Evolutionary conservation across 768 basidiomycete species (phyloP), one percentile per base, ranked within the genome.

Genomic region (Cystobasidium onofrii): DNA sequence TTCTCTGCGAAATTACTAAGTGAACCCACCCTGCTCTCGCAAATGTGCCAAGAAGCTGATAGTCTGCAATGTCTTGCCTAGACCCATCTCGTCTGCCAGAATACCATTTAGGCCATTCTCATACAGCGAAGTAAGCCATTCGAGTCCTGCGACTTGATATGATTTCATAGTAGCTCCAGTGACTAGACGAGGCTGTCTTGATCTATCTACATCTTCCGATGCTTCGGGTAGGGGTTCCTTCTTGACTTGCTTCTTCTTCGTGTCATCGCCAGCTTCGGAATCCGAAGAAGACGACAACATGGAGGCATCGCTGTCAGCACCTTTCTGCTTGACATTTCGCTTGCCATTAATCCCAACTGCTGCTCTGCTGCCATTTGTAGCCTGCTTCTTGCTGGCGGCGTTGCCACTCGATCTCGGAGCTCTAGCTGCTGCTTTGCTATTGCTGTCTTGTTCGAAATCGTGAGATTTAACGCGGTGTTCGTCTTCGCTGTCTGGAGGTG

Each of bases 11-110:
- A 7, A 12, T n/a, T 29, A 23, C 12, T 55, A 7, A 9, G 9
- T n/a, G 10, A 23, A 31, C 54, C 34, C 72, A 55, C 74, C 65
- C 43, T 89, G 85, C 71, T 90, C 88, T 34, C 91, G 88, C 0
- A 99, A 84, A 81, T 93, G 89, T 0, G 94, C 94, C 73, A 91
- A 87, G 80, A 98, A 96, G 0, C 94, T 87, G 54, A 99, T 99
- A 0, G 88, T 90, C 84, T 99, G 96, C 0, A 98, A 84, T 0
- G 96, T 99, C 90, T 96, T 78, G 18, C 77, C 75, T 69, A 73
- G 76, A 54, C 70, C 60, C 78, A 80, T 79, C 75, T 80, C 79
- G 69, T 80, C 79, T 20, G 78, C 79, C 10, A 80, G 73, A 64
- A 77, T 75, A 18, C 73, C 73, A 71, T 62, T 73, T 1, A 76